Evolutionary conservation across 345 rosid species (phyloP).

Genomic region (Pseudoturritis turrita): DNA sequence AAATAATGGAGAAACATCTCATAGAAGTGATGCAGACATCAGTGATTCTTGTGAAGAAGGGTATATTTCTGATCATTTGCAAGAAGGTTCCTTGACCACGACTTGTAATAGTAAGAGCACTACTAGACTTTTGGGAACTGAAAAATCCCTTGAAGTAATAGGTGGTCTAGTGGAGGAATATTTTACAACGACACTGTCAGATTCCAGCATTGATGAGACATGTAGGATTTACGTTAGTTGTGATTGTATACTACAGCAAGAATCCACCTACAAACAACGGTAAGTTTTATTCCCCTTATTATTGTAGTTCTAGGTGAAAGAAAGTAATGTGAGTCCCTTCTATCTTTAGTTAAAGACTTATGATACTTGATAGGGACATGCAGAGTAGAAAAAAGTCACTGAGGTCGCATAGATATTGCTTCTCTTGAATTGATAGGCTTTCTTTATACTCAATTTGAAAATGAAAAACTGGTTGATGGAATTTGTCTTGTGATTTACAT

Average conservation of each 20-base stretch:
- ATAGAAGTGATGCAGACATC: slow-evolving; percentile 34
- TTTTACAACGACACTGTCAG: slow-evolving; percentile 52
- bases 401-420: not conserved
- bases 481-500: not conserved
- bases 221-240: slow-evolving; percentile 54
- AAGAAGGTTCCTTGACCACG: slow-evolving; percentile 18
- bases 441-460: not conserved
- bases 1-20: slow-evolving; percentile 33
- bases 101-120: slow-evolving; percentile 8
- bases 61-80: slow-evolving; percentile 15
- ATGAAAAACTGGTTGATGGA: not conserved
- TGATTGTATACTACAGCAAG: slow-evolving; percentile 65
- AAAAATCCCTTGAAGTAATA: slow-evolving; percentile 28
- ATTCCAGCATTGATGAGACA: slow-evolving; percentile 53
- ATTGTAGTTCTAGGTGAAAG: slow-evolving; percentile 11
- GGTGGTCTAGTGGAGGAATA: slow-evolving; percentile 61
- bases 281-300: slow-evolving; percentile 25
- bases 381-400: not conserved
- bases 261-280: slow-evolving; percentile 53
- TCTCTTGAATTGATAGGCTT: not conserved
- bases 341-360: not conserved
- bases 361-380: slow-evolving; percentile 11
- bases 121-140: slow-evolving; percentile 26
- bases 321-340: slow-evolving; percentile 6
- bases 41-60: slow-evolving; percentile 29